phyloP scores from a whole-genome alignment of 192 early-diverging fungal species.

The Coemansia sp. region DNA sequence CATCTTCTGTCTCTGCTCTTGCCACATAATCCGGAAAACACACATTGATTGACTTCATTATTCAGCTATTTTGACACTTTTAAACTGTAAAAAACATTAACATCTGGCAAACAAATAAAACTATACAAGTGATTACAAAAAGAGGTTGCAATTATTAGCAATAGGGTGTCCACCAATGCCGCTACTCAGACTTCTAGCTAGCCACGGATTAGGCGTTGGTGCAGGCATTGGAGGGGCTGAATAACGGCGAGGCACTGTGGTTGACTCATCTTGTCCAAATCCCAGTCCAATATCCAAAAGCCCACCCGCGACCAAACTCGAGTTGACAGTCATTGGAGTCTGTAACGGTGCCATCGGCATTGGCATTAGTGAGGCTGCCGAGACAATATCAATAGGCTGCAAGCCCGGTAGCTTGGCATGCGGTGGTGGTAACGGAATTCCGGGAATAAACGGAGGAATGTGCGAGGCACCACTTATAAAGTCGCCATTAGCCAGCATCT shows the following conservation, averaged over 20 bases:
- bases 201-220: background rate
- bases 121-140: background rate
- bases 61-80: background rate
- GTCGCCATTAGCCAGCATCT: background rate
- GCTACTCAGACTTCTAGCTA: background rate
- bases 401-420: background rate
- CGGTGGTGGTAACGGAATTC: background rate
- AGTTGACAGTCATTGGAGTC: background rate
- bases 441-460: slow-evolving; percentile 1
- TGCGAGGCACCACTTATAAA: background rate
- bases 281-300: background rate
- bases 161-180: background rate
- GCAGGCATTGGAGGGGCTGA: slow-evolving; percentile 4
- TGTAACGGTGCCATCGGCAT: background rate
- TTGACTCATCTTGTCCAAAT: background rate
- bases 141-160: background rate
- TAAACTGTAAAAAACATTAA: background rate
- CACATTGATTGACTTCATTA: background rate
- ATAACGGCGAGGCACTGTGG: background rate
- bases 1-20: background rate
- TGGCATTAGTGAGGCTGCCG: background rate
- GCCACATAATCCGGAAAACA: background rate
- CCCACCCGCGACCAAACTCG: background rate
- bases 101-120: background rate
- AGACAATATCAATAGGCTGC: background rate